Conservation (phyloP, 2,329 filamentous ascomycete genomes). For the Aspergillus awamori region DNA sequence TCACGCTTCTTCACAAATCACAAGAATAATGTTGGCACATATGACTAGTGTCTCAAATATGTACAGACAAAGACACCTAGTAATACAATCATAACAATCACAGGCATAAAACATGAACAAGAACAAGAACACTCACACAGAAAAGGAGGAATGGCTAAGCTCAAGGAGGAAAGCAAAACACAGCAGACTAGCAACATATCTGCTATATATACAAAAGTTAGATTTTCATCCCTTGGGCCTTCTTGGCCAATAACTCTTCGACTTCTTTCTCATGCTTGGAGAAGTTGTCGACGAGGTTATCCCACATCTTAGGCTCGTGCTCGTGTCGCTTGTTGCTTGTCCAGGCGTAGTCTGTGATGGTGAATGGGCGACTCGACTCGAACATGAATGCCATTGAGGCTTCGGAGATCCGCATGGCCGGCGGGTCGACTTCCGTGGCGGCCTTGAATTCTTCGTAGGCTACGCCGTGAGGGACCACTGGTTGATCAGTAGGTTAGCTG, state of each 20-base stretch:
- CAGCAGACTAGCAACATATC: not conserved
- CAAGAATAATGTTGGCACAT: too few relatives aligned
- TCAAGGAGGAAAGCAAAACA: not conserved
- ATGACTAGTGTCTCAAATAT: not conserved
- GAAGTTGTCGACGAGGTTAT: slow-evolving; percentile 58
- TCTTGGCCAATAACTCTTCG: slow-evolving; percentile 47
- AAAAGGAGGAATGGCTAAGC: not conserved
- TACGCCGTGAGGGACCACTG: slow-evolving; percentile 42
- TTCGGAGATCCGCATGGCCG: slow-evolving; percentile 35
- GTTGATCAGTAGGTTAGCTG: not conserved
- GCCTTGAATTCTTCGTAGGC: slow-evolving; percentile 40
- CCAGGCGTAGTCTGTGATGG: slow-evolving; percentile 41
- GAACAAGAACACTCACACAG: not conserved
- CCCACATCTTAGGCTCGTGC: slow-evolving; percentile 58
- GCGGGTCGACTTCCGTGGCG: slow-evolving; percentile 30
- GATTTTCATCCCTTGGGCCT: slow-evolving; percentile 23
- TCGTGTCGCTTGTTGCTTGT: slow-evolving; percentile 46
- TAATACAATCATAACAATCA: not conserved
- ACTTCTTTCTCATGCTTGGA: slow-evolving; percentile 51
- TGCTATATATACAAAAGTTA: not conserved
- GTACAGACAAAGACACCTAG: not conserved
- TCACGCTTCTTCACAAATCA: too few relatives aligned
- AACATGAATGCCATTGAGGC: slow-evolving; percentile 42
- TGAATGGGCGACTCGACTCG: slow-evolving; percentile 39
- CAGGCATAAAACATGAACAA: not conserved